Conservation (phyloP, 108 stramenopile species). For the Pseudonitzschia multistriata region DNA sequence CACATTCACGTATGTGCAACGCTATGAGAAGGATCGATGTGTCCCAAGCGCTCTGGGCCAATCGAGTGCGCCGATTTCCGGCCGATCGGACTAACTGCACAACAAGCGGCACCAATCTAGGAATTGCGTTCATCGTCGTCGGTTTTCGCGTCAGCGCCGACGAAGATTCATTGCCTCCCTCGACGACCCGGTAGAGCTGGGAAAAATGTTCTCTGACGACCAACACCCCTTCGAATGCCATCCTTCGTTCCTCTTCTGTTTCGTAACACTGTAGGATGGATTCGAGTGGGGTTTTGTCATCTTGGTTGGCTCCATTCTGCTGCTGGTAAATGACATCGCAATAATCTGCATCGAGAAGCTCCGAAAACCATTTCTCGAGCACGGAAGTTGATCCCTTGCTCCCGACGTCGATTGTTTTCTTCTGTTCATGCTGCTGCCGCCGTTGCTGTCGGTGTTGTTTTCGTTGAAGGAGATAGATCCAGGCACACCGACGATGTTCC, state of each 20-base stretch:
- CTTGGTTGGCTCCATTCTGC: not conserved
- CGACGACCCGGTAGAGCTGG: not conserved
- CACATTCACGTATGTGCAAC: not conserved
- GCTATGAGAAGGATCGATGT: conserved; percentile 6
- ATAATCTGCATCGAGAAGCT: not conserved
- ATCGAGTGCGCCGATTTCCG: conserved; percentile 12
- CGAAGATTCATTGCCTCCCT: not conserved
- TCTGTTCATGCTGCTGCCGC: not conserved
- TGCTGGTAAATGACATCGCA: not conserved
- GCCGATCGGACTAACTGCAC: not conserved
- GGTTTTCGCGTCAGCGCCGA: not conserved
- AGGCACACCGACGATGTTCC: not conserved
- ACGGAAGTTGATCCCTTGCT: not conserved
- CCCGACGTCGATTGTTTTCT: not conserved
- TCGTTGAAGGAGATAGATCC: not conserved
- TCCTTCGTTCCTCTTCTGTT: not conserved
- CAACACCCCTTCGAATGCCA: not conserved
- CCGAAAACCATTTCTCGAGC: not conserved
- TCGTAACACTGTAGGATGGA: not conserved
- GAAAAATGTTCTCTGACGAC: not conserved
- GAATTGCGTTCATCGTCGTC: not conserved
- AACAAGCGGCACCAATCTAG: not conserved
- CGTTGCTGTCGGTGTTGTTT: not conserved
- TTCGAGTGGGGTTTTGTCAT: not conserved
- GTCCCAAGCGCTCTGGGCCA: conserved; percentile 18